Evolutionary conservation across 176 grass and related monocot species (phyloP), one percentile per base, ranked within the genome.

Genomic region (Oryza officinalis): DNA sequence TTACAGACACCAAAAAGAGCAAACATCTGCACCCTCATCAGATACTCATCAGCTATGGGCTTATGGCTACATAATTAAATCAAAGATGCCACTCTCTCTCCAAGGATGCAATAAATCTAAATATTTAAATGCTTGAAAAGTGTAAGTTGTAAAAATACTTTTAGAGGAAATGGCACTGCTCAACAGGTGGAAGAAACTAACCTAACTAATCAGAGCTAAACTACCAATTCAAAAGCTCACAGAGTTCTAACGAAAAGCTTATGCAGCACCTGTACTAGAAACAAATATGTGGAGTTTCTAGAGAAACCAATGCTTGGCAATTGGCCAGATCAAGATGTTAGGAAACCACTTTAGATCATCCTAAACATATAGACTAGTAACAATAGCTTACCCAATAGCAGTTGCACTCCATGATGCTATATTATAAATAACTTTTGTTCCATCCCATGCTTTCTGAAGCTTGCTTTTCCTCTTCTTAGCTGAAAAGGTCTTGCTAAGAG

Each of bases 401-500:
- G 96, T 95, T 2, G 96, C 91, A 41, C 93, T 90, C 96, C 96
- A 98, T 22, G 96, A 98, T 72, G 93, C 91, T 46, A 98, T 43
- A 83, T 95, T 98, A 59, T 98, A 98, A 71, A 98, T 69, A 49
- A 95, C 91, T 90, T 95, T 86, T 81, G 92, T 93, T 86, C 93
- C 91, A 80, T 95, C 93, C 96, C 93, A 98, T 87, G 93, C 93
- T 69, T 98, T 98, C 67, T 74, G 88, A 76, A 98, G 85, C 65
- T 73, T 93, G 46, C 89, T 86, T 85, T 95, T 98, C 80, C 86
- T 95, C 82, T 95, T 98, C 79, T 92, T 92, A 64, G 65, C 44
- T 57, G 89, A 89, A 84, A 98, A 98, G 67, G 96, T 91, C 77
- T 98, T 98, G 89, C 93, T 90, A 76, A 98, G 96, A 27, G 92